These are phyloP conservation scores for Saturnispora quitensis DNA, from an alignment of 805 yeast species.

Conservation along the genomic window DNA sequence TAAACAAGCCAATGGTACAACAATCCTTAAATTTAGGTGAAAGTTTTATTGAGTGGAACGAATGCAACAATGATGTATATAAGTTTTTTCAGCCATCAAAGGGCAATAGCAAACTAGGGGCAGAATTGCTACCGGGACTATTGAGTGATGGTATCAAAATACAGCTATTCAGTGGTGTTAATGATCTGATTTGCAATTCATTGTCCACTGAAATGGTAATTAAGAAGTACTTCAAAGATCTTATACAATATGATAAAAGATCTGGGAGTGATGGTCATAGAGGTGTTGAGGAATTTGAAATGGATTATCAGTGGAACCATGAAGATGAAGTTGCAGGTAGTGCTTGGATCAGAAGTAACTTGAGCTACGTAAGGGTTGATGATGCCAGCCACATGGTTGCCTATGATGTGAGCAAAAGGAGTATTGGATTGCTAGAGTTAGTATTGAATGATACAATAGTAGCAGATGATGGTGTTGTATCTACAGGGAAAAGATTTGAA, in stretches of 20 bases:
- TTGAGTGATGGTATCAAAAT: conserved; percentile 47
- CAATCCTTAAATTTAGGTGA: conserved; percentile 39
- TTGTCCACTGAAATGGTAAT: conserved; percentile 65
- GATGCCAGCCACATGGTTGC: conserved; percentile 95
- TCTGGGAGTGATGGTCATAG: not conserved
- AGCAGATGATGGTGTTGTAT: conserved; percentile 9
- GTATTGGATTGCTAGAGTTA: conserved; percentile 61
- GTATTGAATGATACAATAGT: conserved; percentile 11
- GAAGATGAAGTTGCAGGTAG: conserved; percentile 32
- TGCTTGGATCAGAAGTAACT: conserved; percentile 47
- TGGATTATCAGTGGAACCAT: conserved; percentile 35
- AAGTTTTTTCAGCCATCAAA: conserved; percentile 38
- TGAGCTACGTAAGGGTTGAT: conserved; percentile 65
- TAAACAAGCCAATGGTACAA: conserved; percentile 38
- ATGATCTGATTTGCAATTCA: conserved; percentile 82
- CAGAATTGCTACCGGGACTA: conserved; percentile 57
- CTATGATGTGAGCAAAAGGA: conserved; percentile 59
- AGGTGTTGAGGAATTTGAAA: conserved; percentile 8
- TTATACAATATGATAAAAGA: not conserved
- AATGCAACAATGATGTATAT: conserved; percentile 62
- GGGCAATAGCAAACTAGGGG: conserved; percentile 43
- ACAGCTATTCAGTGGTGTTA: conserved; percentile 75
- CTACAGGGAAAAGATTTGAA: not conserved
- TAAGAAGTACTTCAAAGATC: conserved; percentile 31
- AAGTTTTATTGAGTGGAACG: conserved; percentile 51